Evolutionary conservation across 2,329 filamentous ascomycete species (phyloP).

Genomic region (Fusarium albidum): DNA sequence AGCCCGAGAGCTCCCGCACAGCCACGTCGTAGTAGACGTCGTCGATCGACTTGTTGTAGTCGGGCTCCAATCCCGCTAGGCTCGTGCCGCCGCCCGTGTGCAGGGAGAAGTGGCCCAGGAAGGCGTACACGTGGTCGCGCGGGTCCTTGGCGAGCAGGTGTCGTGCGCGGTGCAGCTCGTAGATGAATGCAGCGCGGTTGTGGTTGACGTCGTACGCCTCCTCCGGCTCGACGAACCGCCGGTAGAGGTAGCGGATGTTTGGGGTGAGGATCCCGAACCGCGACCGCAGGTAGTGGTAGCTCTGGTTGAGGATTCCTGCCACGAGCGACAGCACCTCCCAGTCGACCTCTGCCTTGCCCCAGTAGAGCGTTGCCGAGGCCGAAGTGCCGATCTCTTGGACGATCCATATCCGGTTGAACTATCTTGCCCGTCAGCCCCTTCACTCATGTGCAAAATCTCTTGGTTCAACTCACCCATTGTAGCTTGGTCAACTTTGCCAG

Average conservation of each 20-base stretch:
- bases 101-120: constrained; percentile 47
- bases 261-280: constrained; percentile 44
- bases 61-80: constrained; percentile 37
- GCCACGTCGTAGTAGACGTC: constrained; percentile 47
- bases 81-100: constrained; percentile 32
- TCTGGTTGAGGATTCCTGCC: constrained; percentile 43
- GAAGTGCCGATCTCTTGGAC: constrained; percentile 48
- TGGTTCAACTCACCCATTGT: constrained; percentile 44
- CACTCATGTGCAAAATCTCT: too few relatives aligned
- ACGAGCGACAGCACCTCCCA: constrained; percentile 45
- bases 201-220: constrained; percentile 37
- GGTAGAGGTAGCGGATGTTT: constrained; percentile 44
- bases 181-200: constrained; percentile 46
- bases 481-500: constrained; percentile 43
- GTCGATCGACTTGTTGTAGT: constrained; percentile 43
- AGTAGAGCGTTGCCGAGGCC: constrained; percentile 45
- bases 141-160: constrained; percentile 45
- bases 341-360: constrained; percentile 44
- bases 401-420: constrained; percentile 50
- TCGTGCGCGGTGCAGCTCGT: constrained; percentile 47
- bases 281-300: constrained; percentile 44
- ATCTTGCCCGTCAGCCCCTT: constrained; percentile 1
- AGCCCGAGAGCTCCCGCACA: constrained; percentile 39
- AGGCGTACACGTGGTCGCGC: constrained; percentile 47
- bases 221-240: constrained; percentile 46